Percentiles rank a stretch among this genome's conserved stretches.
Evolutionary conservation across 2,329 filamentous ascomycete genomes (phyloP).

Genomic region (Periconia macrospinosa): DNA sequence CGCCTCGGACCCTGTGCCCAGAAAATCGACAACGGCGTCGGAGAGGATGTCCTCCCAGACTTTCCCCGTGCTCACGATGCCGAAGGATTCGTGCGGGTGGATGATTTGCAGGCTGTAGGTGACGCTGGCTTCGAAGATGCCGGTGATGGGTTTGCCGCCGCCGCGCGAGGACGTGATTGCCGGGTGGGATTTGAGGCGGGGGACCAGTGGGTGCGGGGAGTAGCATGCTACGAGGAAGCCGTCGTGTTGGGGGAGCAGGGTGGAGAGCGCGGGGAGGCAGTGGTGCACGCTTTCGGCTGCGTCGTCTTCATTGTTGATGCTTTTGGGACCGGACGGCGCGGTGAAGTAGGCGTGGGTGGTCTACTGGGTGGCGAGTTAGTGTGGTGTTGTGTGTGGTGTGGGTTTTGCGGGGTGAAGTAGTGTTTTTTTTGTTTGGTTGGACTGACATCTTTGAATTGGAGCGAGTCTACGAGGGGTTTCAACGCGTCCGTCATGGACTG

Average conservation of each 20-base stretch:
- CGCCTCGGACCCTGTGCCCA: constrained; percentile 54
- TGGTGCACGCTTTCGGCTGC: constrained; percentile 64
- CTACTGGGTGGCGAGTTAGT: constrained; percentile 47
- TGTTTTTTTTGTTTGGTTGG: constrained; percentile 8
- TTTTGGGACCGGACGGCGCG: constrained; percentile 66
- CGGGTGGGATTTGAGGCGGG: constrained; percentile 55
- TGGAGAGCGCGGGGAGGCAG: constrained; percentile 61
- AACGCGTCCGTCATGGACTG: constrained; percentile 70
- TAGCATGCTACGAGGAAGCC: constrained; percentile 89
- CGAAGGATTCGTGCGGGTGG: constrained; percentile 63
- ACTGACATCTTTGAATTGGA: constrained; percentile 49
- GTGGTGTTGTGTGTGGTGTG: constrained; percentile 31
- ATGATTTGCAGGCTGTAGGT: constrained; percentile 62
- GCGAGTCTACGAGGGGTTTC: constrained; percentile 50
- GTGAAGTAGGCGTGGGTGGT: constrained; percentile 65
- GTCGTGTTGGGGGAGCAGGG: constrained; percentile 66
- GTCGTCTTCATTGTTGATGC: constrained; percentile 77
- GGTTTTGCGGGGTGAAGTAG: constrained; percentile 25
- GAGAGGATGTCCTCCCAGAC: constrained; percentile 78
- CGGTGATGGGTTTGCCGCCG: constrained; percentile 68
- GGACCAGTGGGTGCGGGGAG: constrained; percentile 78
- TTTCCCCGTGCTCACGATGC: constrained; percentile 84
- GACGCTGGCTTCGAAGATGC: constrained; percentile 87
- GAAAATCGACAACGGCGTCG: constrained; percentile 64
- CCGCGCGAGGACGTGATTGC: constrained; percentile 34